A percentile compares a stretch with the other conserved stretches of the same genome.
These are phyloP conservation scores for Rhizopogon vinicolor DNA, from an alignment of 768 basidiomycete species.

Conservation along the genomic window DNA sequence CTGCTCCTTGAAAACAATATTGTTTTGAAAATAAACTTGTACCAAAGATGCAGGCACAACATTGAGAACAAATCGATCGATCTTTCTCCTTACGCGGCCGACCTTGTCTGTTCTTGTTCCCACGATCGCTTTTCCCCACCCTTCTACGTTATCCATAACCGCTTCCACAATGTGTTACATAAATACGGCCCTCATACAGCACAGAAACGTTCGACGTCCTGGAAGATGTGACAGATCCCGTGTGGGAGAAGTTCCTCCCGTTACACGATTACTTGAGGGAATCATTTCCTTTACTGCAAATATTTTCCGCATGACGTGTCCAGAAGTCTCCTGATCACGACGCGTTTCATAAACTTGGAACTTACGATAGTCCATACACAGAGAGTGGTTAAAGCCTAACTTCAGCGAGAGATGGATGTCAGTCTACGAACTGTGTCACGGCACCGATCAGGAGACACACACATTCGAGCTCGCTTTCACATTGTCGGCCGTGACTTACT, in stretches of 20 bases:
- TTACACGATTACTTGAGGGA: slow-evolving; percentile 52
- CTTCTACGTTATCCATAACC: too few species aligned
- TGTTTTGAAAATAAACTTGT: too few species aligned
- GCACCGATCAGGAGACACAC: neutral
- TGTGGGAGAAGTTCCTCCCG: slow-evolving; percentile 49
- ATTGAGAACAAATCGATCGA: too few species aligned
- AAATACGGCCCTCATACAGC: slow-evolving; percentile 21
- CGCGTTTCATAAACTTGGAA: slow-evolving; percentile 29
- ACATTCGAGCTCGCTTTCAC: slow-evolving; percentile 22
- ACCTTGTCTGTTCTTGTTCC: too few species aligned
- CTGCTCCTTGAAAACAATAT: too few species aligned
- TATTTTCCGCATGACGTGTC: neutral
- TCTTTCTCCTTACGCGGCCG: too few species aligned
- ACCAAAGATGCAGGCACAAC: too few species aligned
- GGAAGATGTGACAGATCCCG: slow-evolving; percentile 40
- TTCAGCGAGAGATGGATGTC: slow-evolving; percentile 20
- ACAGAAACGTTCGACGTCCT: slow-evolving; percentile 50
- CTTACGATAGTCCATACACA: slow-evolving; percentile 42
- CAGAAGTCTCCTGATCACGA: neutral
- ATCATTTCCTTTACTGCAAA: slow-evolving; percentile 61
- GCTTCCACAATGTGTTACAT: too few species aligned
- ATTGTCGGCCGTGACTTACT: slow-evolving; percentile 26
- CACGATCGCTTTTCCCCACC: too few species aligned
- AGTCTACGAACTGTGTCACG: slow-evolving; percentile 18
- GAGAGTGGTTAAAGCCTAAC: slow-evolving; percentile 17